Evolutionary conservation across 192 early-diverging fungal genomes (phyloP).

Genomic region (Linnemannia schmuckeri): DNA sequence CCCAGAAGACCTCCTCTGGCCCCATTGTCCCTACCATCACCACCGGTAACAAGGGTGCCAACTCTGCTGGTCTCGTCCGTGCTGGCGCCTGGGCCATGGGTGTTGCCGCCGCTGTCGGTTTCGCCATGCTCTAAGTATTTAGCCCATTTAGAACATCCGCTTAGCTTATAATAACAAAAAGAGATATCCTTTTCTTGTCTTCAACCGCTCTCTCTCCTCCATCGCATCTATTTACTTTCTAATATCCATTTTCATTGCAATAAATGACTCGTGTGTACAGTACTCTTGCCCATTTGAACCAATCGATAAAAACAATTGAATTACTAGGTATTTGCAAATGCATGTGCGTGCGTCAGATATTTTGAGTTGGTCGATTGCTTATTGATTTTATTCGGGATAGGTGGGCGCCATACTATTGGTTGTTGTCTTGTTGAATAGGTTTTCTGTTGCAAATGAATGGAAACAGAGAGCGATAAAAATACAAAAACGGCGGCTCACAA

Average conservation of each 20-base stretch:
- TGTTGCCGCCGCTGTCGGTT: slow-evolving; percentile 32
- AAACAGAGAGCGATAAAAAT: not conserved
- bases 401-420: not conserved
- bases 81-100: slow-evolving; percentile 50
- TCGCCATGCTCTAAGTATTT: slow-evolving; percentile 31
- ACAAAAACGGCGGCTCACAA: not conserved
- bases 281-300: too few species aligned
- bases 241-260: not conserved
- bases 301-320: not conserved
- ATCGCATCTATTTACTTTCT: not conserved
- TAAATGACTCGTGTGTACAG: too few species aligned
- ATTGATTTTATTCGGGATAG: not conserved
- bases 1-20: not conserved
- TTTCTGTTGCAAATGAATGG: not conserved
- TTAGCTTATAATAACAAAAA: not conserved
- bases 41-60: slow-evolving; percentile 11
- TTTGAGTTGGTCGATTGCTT: not conserved
- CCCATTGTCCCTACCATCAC: not conserved
- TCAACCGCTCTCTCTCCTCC: not conserved
- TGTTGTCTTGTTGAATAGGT: not conserved
- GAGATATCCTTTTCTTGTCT: not conserved
- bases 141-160: not conserved
- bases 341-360: not conserved
- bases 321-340: not conserved
- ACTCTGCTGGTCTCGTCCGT: slow-evolving; percentile 15